Evolutionary conservation across 108 stramenopile species (phyloP), one percentile per base, ranked within the genome.

Genomic region (Pseudonitzschia delicatissima): DNA sequence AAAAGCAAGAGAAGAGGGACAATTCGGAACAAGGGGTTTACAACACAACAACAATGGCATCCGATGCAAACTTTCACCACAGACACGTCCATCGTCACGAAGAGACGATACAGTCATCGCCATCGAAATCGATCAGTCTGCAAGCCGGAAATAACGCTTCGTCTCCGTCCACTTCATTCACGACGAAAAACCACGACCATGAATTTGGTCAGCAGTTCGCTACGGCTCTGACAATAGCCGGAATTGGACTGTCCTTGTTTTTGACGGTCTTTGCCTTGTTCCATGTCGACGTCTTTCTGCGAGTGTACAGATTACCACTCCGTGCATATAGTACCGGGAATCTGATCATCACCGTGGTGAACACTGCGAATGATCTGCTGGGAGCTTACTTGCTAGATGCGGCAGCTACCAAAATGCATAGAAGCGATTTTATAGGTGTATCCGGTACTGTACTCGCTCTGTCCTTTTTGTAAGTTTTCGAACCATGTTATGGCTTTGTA

Each of bases 251-350:
- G 1, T 63, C 51, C 17, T 39, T 77, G 12, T 67, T 81, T 13
- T 32, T 64, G 13, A 77, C 76, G 17, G 37, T 69, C 12, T 81
- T 77, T 68, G 67, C 63, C 15, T 40, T 81, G 18, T 74, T 81
- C 51, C 62, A 81, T 40, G 73, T 81, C n/a, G 80, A 81, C 33
- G 64, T 77, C 8, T 81, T 81, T 42, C 64, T 81, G 1, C 72
- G 73, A 2, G 72, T 69, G 12, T 81, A 81, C 37, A 31, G 68
- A 25, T 25, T 81, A 25, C 80, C 80, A 11, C 48, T 77, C 25
- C 45, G 39, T 17, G 63, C 76, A 67, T 81, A 65, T 53, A 72
- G 71, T 12, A 52, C 15, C 11, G 80, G 80, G 23, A 73, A 63
- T 35, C 5, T 77, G 4, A 45, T 77, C 18, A 77, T 77, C 70